Evolutionary conservation across 2,329 filamentous ascomycete species (phyloP).

Genomic region (Paramyrothecium roridum): DNA sequence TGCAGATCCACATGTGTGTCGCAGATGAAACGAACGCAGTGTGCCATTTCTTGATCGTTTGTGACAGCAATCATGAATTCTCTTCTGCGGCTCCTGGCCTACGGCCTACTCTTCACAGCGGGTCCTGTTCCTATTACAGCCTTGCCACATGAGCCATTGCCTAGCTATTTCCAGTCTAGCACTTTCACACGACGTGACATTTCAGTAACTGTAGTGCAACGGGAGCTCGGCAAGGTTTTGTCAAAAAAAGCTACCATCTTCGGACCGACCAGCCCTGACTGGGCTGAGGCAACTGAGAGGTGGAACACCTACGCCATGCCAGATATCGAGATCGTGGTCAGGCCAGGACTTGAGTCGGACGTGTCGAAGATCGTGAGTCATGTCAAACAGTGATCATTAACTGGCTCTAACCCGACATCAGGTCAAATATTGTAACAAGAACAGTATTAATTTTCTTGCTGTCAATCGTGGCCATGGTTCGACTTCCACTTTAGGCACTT

Average conservation of each 20-base stretch:
- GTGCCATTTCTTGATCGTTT: too few species aligned
- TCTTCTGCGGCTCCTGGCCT: too few species aligned
- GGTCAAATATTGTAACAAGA: slow-evolving; percentile 16
- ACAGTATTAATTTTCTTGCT: slow-evolving; percentile 15
- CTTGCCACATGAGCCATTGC: too few species aligned
- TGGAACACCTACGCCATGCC: background rate
- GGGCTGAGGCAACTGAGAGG: background rate
- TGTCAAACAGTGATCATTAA: background rate
- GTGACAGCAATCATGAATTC: too few species aligned
- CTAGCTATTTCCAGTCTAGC: background rate
- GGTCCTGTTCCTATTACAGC: too few species aligned
- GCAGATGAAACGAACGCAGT: too few species aligned
- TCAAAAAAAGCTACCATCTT: background rate
- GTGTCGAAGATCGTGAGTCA: background rate
- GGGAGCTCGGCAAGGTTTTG: background rate
- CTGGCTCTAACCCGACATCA: background rate
- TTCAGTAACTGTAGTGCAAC: background rate
- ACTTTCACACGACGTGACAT: background rate
- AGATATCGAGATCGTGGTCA: background rate
- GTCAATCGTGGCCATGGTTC: slow-evolving; percentile 15
- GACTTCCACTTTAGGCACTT: slow-evolving; percentile 8
- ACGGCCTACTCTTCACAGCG: too few species aligned
- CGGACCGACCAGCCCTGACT: background rate
- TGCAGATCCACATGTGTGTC: too few species aligned
- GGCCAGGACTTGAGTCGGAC: background rate